These are phyloP conservation scores for Sordariomycetes sp. DNA, from an alignment of 2,329 filamentous ascomycete species.

Conservation along the genomic window DNA sequence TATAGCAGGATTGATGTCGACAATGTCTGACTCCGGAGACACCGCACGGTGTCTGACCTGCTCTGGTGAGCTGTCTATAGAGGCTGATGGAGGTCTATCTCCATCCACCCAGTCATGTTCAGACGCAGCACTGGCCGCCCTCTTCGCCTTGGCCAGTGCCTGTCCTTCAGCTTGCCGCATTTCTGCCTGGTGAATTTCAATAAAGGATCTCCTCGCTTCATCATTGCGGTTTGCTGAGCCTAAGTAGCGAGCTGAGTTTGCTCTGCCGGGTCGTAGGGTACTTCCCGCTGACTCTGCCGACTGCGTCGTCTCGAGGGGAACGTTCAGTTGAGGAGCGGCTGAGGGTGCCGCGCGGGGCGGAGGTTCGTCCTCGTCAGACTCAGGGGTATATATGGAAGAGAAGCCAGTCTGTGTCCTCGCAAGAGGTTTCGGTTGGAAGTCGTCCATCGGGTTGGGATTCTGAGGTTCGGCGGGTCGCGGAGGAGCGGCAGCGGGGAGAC, in stretches of 20 bases:
- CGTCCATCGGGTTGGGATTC: slow-evolving; percentile 11
- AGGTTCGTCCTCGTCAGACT: slow-evolving; percentile 6
- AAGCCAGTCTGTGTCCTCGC: slow-evolving; percentile 50
- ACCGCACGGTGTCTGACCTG: slow-evolving; percentile 9
- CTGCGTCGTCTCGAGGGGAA: neutral
- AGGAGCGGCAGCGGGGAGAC: slow-evolving; percentile 4
- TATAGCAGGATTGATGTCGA: slow-evolving; percentile 13
- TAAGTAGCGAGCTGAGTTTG: slow-evolving; percentile 29
- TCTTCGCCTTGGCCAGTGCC: slow-evolving; percentile 43
- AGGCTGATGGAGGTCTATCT: slow-evolving; percentile 8
- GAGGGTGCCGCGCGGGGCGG: neutral
- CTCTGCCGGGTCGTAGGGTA: slow-evolving; percentile 20
- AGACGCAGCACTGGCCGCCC: slow-evolving; percentile 19
- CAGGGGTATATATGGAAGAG: slow-evolving; percentile 20
- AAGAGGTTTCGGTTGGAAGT: slow-evolving; percentile 45
- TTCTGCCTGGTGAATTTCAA: slow-evolving; percentile 48
- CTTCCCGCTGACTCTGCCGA: slow-evolving; percentile 2
- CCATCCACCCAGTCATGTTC: slow-evolving; percentile 21
- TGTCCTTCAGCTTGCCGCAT: slow-evolving; percentile 52
- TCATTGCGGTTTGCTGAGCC: slow-evolving; percentile 32
- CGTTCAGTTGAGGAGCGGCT: neutral
- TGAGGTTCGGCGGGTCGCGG: slow-evolving; percentile 7
- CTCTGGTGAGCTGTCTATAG: slow-evolving; percentile 12
- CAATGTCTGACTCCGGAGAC: slow-evolving; percentile 16
- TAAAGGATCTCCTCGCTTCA: slow-evolving; percentile 47